Percentiles rank a stretch among this genome's conserved stretches.
These are phyloP conservation scores for Strobilomyces dryophilus DNA, from an alignment of 768 basidiomycete species.

Conservation along the genomic window DNA sequence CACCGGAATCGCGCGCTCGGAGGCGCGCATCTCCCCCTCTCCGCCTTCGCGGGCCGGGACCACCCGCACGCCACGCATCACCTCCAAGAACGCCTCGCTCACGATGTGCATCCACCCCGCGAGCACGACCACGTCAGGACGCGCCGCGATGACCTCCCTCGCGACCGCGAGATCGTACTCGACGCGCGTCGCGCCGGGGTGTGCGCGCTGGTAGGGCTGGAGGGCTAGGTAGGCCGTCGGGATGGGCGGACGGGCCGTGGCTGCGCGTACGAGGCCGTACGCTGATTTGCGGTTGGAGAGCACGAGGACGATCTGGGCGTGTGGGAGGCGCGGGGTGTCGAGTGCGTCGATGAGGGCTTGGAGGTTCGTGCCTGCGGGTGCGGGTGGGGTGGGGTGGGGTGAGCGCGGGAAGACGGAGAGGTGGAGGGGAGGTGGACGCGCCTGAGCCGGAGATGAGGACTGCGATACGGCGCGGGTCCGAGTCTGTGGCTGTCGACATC, in stretches of 20 bases:
- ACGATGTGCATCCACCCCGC: conserved; percentile 99
- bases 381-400: too few relatives aligned
- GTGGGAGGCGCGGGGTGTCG: conserved; percentile 67
- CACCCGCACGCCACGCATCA: conserved; percentile 42
- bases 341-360: conserved; percentile 93
- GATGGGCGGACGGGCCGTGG: conserved; percentile 66
- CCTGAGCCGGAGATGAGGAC: conserved; percentile 65
- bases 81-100: conserved; percentile 73
- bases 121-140: conserved; percentile 86
- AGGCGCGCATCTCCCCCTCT: conserved; percentile 23
- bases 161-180: conserved; percentile 89
- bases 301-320: conserved; percentile 71
- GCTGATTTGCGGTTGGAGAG: conserved; percentile 91
- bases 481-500: conserved; percentile 1
- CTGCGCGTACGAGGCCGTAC: conserved; percentile 82
- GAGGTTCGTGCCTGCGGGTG: conserved; percentile 77
- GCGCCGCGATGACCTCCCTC: conserved; percentile 51
- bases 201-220: conserved; percentile 73
- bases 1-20: conserved; percentile 55
- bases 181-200: conserved; percentile 67
- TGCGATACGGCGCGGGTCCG: conserved; percentile 13
- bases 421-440: too few relatives aligned
- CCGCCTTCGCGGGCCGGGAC: conserved; percentile 21
- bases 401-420: too few relatives aligned
- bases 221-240: conserved; percentile 80